Conservation (phyloP, 192 early-diverging fungal species). For the Linnemannia exigua region DNA sequence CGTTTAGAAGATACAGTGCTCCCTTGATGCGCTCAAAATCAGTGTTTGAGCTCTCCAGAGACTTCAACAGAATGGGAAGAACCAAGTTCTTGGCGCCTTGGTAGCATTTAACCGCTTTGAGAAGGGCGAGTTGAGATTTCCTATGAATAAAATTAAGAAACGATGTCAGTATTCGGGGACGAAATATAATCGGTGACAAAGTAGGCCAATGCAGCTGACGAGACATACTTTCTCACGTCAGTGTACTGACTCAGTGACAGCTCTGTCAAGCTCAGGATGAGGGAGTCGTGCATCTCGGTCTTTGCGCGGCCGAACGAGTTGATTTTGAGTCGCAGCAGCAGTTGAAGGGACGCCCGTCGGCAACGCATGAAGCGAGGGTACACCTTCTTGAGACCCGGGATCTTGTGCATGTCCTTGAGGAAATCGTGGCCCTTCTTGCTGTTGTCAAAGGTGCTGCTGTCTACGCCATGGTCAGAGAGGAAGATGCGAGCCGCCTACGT, state of each 20-base stretch:
- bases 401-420: constrained; percentile 61
- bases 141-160: constrained; percentile 11
- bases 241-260: constrained; percentile 69
- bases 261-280: constrained; percentile 69
- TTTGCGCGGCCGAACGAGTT: constrained; percentile 65
- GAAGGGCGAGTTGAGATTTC: constrained; percentile 64
- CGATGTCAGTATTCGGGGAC: neutral
- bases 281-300: constrained; percentile 63
- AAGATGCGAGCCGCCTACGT: constrained; percentile 57
- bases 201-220: neutral
- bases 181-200: neutral
- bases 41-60: constrained; percentile 56
- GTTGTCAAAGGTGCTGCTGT: constrained; percentile 62
- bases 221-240: constrained; percentile 69
- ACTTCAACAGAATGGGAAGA: constrained; percentile 63
- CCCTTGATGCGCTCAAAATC: constrained; percentile 78
- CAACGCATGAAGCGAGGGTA: constrained; percentile 65
- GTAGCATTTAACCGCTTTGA: constrained; percentile 62
- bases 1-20: constrained; percentile 74
- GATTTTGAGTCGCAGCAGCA: constrained; percentile 68
- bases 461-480: constrained; percentile 69
- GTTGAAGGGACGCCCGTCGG: constrained; percentile 65
- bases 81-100: constrained; percentile 65
- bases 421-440: constrained; percentile 69
- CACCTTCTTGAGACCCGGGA: constrained; percentile 62